These are phyloP conservation scores for Capsicum pubescens DNA, from an alignment of 257 asterid species.

Conservation along the genomic window DNA sequence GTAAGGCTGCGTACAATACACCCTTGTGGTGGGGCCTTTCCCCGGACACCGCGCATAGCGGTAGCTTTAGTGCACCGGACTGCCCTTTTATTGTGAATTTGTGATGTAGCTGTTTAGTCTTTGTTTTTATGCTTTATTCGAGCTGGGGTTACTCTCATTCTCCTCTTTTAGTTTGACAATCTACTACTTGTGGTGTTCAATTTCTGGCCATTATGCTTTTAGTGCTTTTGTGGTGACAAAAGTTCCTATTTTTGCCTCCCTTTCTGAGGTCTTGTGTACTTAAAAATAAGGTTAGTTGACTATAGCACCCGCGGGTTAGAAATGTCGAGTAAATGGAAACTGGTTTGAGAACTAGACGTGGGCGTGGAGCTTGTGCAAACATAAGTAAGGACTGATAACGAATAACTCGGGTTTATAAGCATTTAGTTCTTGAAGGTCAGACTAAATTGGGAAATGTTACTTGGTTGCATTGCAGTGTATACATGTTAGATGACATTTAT, in stretches of 20 bases:
- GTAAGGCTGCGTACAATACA: no score
- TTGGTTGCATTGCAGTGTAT: not conserved
- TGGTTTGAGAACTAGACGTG: not conserved
- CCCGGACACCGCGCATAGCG: no score
- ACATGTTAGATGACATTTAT: not conserved
- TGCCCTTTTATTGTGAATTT: not conserved
- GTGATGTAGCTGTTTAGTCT: not conserved
- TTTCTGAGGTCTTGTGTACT: not conserved
- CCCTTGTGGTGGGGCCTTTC: no score
- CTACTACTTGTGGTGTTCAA: not conserved
- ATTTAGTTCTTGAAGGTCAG: constrained; percentile 3
- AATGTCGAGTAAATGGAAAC: not conserved
- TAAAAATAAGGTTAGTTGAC: not conserved
- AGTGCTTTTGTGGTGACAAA: not conserved
- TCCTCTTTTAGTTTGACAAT: not conserved
- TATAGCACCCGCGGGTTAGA: not conserved
- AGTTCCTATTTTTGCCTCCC: not conserved
- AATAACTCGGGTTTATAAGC: not conserved
- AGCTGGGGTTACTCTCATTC: not conserved
- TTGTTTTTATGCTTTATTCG: no score
- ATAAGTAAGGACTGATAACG: not conserved
- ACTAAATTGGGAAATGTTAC: not conserved
- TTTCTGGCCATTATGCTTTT: not conserved
- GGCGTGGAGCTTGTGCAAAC: not conserved
- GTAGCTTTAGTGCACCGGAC: no score